Base-by-base conservation (phyloP, 331 rosid genomes). In the Quercus phellos region DNA sequence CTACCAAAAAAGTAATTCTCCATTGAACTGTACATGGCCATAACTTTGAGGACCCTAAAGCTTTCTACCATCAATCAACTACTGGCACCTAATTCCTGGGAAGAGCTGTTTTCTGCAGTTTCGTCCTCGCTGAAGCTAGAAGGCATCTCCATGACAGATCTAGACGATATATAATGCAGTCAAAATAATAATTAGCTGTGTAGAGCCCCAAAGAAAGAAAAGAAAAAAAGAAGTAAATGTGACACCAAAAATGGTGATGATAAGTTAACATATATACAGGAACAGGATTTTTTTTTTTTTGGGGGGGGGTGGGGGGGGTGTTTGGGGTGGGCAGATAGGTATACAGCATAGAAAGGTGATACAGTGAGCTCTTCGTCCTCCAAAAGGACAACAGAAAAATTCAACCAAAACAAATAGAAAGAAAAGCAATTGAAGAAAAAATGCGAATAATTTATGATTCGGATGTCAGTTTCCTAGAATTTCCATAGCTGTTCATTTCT, bases 61-160 rank as follows among this genome's bases (percentile, higher is more conserved):
- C 72, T 53, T 77, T 50, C 58, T 66, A 74, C 51, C 78, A 55
- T 74, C 79, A 67, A 29, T 63, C 81, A 29, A 73, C 70, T 53
- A 56, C 72, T 11, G 13, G 64, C 83, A 63, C 24, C 73, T 90
- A 85, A 92, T 66, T 88, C 92, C 82, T 72, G 60, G 0, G 91
- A 92, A 59, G 97, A 87, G 83, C 92, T 85, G 55, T 97, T 86
- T 55, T 91, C 98, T 1, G 90, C 97, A 66, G 93, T 89, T 86
- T 92, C 98, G 68, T 91, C 96, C 81, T 91, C 94, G 10, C 94
- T 91, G 79, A 89, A 89, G 90, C 96, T 90, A 32, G 90, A 92
- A 4, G 89, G 93, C 78, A 88, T 83, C 85, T 88, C 96, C 70
- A 69, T 66, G 34, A 83, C 84, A 71, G 89, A 87, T 83, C 99